Base-by-base conservation (phyloP, 2,329 filamentous ascomycete genomes). In the Byssothecium circinans region DNA sequence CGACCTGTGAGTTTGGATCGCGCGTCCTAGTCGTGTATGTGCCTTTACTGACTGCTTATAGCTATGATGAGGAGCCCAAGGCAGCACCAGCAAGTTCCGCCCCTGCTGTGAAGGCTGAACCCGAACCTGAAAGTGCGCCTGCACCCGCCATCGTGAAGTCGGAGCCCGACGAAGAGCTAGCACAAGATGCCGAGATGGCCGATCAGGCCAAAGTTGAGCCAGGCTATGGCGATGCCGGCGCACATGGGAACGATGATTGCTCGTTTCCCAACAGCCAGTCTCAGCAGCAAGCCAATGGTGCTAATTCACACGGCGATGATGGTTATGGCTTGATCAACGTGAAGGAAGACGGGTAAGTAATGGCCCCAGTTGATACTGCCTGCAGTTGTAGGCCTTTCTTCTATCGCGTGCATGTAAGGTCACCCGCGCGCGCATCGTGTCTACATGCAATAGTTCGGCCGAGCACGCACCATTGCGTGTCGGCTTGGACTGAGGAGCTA, bases 331-430 rank as follows among this genome's bases (percentile, higher is more conserved):
- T 74, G 50, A 84, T 88, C 52, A 87, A 85, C 51, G 88, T 91
- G 47, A 95, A 95, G 74, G 89, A 95, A 82, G 89, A 95, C 69
- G 89, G 89, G 89, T 95, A 85, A 91, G 89, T 72, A 33, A 29
- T 35, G 52, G 41, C 50, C 43, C 35, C 22, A 17, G 19, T 6
- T 11, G 11, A 18, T 7, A 5, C 27, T 23, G 12, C 17, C 18
- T 22, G 10, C 15, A 38, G 17, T n/a, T n/a, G 35, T 15, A 15
- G 33, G 14, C 17, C 7, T 15, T 15, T 8, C 12, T 20, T n/a
- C 12, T 15, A 22, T 23, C 19, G n/a, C 8, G 14, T 7, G 12
- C 4, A n/a, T 25, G 20, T 40, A 11, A 18, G 27, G 17, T 22
- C 50, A 50, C 53, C 23, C 34, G 51, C 25, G 43, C 39, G 47